These are phyloP conservation scores for Phytophthora pistaciae DNA, from an alignment of 352 stramenopile genomes.

Conservation along the genomic window DNA sequence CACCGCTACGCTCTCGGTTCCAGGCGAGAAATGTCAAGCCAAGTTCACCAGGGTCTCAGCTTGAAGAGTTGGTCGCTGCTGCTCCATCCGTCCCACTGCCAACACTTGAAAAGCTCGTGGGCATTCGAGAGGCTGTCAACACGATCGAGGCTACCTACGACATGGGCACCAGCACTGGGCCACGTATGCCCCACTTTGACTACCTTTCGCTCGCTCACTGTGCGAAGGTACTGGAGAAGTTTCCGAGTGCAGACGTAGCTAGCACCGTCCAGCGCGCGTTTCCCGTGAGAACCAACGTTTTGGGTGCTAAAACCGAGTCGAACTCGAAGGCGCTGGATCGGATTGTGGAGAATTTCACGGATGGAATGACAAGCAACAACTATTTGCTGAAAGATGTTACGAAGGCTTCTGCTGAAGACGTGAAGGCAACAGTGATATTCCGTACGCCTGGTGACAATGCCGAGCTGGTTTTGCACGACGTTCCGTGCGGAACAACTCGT, in stretches of 20 bases:
- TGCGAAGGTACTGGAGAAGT: constrained; percentile 58
- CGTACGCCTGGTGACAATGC: background rate
- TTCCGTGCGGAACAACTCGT: constrained; percentile 55
- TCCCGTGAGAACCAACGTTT: constrained; percentile 57
- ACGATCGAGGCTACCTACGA: constrained; percentile 72
- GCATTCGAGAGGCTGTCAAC: constrained; percentile 76
- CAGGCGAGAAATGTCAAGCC: constrained; percentile 77
- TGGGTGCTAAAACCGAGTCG: constrained; percentile 46
- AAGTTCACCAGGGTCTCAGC: constrained; percentile 67
- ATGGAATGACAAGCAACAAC: constrained; percentile 29
- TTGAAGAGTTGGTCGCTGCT: constrained; percentile 60
- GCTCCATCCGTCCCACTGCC: constrained; percentile 60
- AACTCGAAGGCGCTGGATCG: constrained; percentile 64
- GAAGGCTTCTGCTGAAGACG: constrained; percentile 32
- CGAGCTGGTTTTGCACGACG: constrained; percentile 29
- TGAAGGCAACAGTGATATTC: constrained; percentile 39
- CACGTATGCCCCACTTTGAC: constrained; percentile 81
- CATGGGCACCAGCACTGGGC: constrained; percentile 30
- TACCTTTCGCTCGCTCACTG: constrained; percentile 69
- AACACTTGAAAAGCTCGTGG: constrained; percentile 73
- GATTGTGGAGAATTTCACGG: constrained; percentile 61
- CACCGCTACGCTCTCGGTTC: constrained; percentile 89
- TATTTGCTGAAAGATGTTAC: constrained; percentile 51
- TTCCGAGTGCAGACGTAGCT: constrained; percentile 52
- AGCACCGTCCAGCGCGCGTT: constrained; percentile 61